Percentiles rank a stretch among this genome's conserved stretches.
phyloP scores from a whole-genome alignment of 2,329 filamentous ascomycete genomes.

The Thielaviopsis euricoi region DNA sequence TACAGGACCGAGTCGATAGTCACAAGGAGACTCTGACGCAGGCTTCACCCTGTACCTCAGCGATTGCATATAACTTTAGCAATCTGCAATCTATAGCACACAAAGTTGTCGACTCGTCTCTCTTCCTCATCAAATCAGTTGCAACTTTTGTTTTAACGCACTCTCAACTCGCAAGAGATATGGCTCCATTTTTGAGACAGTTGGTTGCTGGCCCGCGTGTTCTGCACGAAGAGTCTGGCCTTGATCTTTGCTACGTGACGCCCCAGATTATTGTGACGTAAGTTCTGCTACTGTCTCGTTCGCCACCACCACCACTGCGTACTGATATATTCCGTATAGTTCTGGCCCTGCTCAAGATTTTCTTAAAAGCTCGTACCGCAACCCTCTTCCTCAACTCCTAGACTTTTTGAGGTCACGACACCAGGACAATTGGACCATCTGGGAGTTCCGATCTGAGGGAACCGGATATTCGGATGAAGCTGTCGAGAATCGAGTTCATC shows the following conservation, averaged over 20 bases:
- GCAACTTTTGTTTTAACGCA: slow-evolving; percentile 5
- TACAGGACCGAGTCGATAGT: not conserved
- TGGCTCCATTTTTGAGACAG: slow-evolving; percentile 70
- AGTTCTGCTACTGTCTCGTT: slow-evolving; percentile 15
- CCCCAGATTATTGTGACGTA: slow-evolving; percentile 54
- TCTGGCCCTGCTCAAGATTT: slow-evolving; percentile 84
- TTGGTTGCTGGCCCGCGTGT: slow-evolving; percentile 78
- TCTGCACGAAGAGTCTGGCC: slow-evolving; percentile 68
- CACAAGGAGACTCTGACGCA: not conserved
- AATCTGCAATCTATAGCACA: not conserved
- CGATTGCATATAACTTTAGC: slow-evolving; percentile 1
- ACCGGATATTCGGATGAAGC: slow-evolving; percentile 87
- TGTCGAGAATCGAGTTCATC: slow-evolving; percentile 69
- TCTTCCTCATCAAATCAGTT: not conserved
- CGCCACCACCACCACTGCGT: not conserved
- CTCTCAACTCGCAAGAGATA: slow-evolving; percentile 7
- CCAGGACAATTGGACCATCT: slow-evolving; percentile 75
- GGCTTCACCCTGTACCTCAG: not conserved
- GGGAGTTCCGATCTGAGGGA: slow-evolving; percentile 94
- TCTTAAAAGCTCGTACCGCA: slow-evolving; percentile 83
- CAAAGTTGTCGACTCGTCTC: not conserved
- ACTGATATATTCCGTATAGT: not conserved
- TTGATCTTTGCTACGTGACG: slow-evolving; percentile 94
- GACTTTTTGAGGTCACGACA: slow-evolving; percentile 78
- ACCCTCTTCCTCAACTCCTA: slow-evolving; percentile 75